A percentile compares a stretch with the other conserved stretches of the same genome.
Evolutionary conservation across 1,284 basidiomycete genomes (phyloP).

Genomic region (Bondarzewia mesenterica): DNA sequence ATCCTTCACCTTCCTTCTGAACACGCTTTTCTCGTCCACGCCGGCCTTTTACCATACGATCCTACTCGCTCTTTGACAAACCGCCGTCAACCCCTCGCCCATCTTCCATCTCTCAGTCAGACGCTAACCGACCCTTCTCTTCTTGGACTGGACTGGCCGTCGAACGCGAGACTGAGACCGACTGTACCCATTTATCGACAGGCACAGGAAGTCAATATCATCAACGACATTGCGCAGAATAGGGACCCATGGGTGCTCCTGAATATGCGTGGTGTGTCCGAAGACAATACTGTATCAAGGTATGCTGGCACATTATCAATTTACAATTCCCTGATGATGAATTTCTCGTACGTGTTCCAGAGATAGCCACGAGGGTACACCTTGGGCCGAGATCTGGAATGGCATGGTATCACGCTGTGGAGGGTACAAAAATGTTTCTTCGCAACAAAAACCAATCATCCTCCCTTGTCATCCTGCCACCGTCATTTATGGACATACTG

Average conservation of each 20-base stretch:
- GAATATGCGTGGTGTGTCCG: slow-evolving; percentile 66
- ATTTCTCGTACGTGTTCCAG: slow-evolving; percentile 4
- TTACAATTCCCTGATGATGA: neutral
- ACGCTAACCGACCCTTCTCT: neutral
- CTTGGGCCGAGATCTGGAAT: slow-evolving; percentile 74
- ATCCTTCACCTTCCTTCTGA: slow-evolving; percentile 70
- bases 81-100: slow-evolving; percentile 58
- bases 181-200: slow-evolving; percentile 13
- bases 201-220: slow-evolving; percentile 49
- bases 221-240: slow-evolving; percentile 67
- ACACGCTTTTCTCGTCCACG: slow-evolving; percentile 78
- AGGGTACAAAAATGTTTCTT: slow-evolving; percentile 32
- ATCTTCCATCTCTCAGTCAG: slow-evolving; percentile 31
- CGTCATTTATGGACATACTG: slow-evolving; percentile 81
- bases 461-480: slow-evolving; percentile 67
- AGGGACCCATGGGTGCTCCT: slow-evolving; percentile 63
- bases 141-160: neutral
- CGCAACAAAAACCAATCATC: slow-evolving; percentile 14
- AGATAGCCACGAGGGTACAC: slow-evolving; percentile 46
- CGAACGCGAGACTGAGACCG: no score
- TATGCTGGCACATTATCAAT: slow-evolving; percentile 12
- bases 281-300: slow-evolving; percentile 46
- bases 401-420: slow-evolving; percentile 59
- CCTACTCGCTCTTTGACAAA: slow-evolving; percentile 41
- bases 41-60: slow-evolving; percentile 70